Base-by-base conservation (phyloP, 2,329 filamentous ascomycete species). In the Penicillium occitanis region DNA sequence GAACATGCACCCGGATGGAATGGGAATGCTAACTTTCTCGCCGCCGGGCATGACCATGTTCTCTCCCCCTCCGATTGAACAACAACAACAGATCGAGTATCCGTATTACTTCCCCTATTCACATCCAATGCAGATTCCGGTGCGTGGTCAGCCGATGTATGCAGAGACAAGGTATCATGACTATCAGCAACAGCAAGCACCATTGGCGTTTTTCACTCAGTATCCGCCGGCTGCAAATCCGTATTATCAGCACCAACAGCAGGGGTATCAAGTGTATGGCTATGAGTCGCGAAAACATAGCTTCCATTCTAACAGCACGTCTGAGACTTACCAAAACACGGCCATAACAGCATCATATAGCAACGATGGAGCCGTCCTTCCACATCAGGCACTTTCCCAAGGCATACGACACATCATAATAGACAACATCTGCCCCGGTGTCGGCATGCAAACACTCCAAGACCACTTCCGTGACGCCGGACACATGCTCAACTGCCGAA, bases 401-500 rank as follows among this genome's bases (percentile, higher is more conserved):
- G 22, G 22, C 22, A 67, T 44, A 22, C 57, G 66, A n/a, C 68
- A 64, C 61, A 65, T 74, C 8, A 70, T 71, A 48, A 68, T 74
- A 33, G 71, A 73, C 42, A 73, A 73, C 50, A 71, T 80, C 30
- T 71, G 68, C 46, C 65, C 71, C 5, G 66, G 68, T 33, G 75
- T 75, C n/a, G 78, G 73, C 5, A 61, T 64, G 4, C 66, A 70
- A 40, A 72, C 74, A 5, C 68, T 80, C 1, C 71, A 71, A 42
- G 60, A 63, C 37, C 71, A 77, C 57, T 70, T 80, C 22, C 72
- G 70, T 13, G 68, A 70, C 30, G 70, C 72, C 0, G 76, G 76
- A 8, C 69, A 64, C 1, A 71, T 79, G 51, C 72, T 77, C 37
- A 67, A 74, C 22, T 79, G 76, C 66, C 74, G 76, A 33, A 68